A percentile compares a stretch with the other conserved stretches of the same genome.
phyloP scores from a whole-genome alignment of 1,284 basidiomycete genomes.

The Chalciporus sp. region DNA sequence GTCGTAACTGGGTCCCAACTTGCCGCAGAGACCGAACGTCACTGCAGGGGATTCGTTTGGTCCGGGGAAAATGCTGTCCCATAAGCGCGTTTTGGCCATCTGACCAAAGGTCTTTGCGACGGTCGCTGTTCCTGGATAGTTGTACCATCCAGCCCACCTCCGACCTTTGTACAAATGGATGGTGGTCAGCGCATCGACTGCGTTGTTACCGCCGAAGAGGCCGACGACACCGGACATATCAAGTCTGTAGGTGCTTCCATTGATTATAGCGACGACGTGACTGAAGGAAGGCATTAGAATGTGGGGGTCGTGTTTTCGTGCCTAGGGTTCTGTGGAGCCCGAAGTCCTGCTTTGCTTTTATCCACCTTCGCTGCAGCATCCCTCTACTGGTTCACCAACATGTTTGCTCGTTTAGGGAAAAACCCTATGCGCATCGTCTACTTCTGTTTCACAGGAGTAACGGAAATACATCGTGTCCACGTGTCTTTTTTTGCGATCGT shows the following conservation, averaged over 20 bases:
- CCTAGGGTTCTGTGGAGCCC: background rate
- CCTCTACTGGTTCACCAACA: background rate
- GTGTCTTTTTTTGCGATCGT: background rate
- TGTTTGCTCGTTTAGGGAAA: too few species aligned
- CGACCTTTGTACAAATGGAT: conserved; percentile 32
- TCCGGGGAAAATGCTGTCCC: conserved; percentile 35
- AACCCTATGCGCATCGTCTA: background rate
- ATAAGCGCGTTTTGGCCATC: conserved; percentile 28
- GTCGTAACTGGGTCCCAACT: conserved; percentile 25
- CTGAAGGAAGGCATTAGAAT: conserved; percentile 16
- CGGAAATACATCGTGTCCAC: background rate
- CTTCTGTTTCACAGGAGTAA: conserved; percentile 2
- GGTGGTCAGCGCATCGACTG: conserved; percentile 32
- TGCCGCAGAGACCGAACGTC: conserved; percentile 30
- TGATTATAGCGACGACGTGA: conserved; percentile 15
- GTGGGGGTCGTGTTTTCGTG: background rate
- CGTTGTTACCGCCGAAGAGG: conserved; percentile 33
- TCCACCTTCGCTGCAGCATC: background rate
- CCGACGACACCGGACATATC: conserved; percentile 31
- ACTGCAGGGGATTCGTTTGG: conserved; percentile 22
- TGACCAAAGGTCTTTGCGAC: conserved; percentile 33
- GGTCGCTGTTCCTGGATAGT: conserved; percentile 32
- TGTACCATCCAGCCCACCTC: conserved; percentile 38
- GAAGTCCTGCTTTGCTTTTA: conserved; percentile 13
- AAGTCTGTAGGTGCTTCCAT: conserved; percentile 21